phyloP scores from a whole-genome alignment of 2,329 filamentous ascomycete genomes.

The Venturia asperata region DNA sequence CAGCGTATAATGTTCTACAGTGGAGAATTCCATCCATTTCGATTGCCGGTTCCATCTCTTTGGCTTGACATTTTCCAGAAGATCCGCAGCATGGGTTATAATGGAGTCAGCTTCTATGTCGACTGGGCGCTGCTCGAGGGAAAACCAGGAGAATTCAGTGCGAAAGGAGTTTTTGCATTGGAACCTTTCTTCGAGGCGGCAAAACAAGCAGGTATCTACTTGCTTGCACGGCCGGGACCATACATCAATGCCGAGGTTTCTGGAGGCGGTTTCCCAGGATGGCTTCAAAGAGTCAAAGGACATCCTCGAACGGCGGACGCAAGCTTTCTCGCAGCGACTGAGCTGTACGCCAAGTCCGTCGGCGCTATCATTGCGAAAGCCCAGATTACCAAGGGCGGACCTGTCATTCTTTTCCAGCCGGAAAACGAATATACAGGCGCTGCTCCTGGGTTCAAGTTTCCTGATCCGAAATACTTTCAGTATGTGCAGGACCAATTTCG shows the following conservation, averaged over 20 bases:
- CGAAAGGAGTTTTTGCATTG: slow-evolving; percentile 64
- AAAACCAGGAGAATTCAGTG: slow-evolving; percentile 60
- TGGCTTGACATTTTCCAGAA: slow-evolving; percentile 75
- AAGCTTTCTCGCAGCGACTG: slow-evolving; percentile 57
- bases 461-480: slow-evolving; percentile 61
- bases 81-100: slow-evolving; percentile 73
- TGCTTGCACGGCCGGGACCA: slow-evolving; percentile 62
- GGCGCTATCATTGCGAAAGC: slow-evolving; percentile 61
- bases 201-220: slow-evolving; percentile 63
- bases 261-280: slow-evolving; percentile 74
- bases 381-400: slow-evolving; percentile 77
- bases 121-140: slow-evolving; percentile 75
- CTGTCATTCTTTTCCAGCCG: slow-evolving; percentile 69
- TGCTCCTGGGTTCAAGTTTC: slow-evolving; percentile 47
- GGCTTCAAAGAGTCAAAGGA: slow-evolving; percentile 63
- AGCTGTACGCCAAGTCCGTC: slow-evolving; percentile 55
- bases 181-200: slow-evolving; percentile 73
- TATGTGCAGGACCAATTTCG: slow-evolving; percentile 63
- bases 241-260: slow-evolving; percentile 74
- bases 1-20: slow-evolving; percentile 65
- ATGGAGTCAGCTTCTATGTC: slow-evolving; percentile 69
- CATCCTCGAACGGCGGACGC: slow-evolving; percentile 55
- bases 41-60: slow-evolving; percentile 53
- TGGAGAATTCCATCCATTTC: slow-evolving; percentile 66
- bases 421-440: slow-evolving; percentile 70